Base-by-base conservation (phyloP, 805 yeast genomes). In the Ogataea parapolymorpha region DNA sequence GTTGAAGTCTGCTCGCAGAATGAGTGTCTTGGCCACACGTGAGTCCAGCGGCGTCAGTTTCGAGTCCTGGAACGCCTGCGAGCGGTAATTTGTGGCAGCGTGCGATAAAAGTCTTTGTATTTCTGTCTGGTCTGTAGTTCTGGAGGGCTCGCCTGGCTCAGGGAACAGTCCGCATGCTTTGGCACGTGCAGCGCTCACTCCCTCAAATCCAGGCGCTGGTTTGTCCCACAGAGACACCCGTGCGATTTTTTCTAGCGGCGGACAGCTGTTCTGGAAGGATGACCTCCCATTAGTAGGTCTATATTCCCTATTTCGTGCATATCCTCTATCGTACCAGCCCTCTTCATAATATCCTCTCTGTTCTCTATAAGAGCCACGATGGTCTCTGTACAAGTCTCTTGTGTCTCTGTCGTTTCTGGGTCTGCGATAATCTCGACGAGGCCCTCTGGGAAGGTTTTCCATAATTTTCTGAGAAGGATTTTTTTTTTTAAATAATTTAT, bases 151-250 rank as follows among this genome's bases (percentile, higher is more conserved):
- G 28, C 89, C 89, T 1, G 93, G 91, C 13, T 76, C 66, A 2
- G 90, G 87, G 53, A 87, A 88, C 2, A 85, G 60, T 0, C 95
- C 95, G 1, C 87, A 75, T 13, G 84, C 64, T 53, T 87, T 88
- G 5, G 93, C 95, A 45, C 82, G 69, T 46, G 80, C 85, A 0
- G 93, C 84, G 2, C 85, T 74, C 1, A 84, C 79, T 6, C 75
- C 74, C 54, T 85, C 93, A 56, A 83, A 83, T 0, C 87, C 91
- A 1, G 31, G 22, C 1, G 95, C 89, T 25, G 72, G 70, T 17
- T 75, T 65, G 37, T 86, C 93, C 95, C 95, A 87, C 35, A 69
- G 63, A 0, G 86, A 70, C 14, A 63, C 53, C 10, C 81, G 66
- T 35, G 66, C 64, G n/a, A 85, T 59, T 32, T 74, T 66, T 31